Base-by-base conservation (phyloP, 1,139 yeast species). In the Debaryomycetaceae sp. region DNA sequence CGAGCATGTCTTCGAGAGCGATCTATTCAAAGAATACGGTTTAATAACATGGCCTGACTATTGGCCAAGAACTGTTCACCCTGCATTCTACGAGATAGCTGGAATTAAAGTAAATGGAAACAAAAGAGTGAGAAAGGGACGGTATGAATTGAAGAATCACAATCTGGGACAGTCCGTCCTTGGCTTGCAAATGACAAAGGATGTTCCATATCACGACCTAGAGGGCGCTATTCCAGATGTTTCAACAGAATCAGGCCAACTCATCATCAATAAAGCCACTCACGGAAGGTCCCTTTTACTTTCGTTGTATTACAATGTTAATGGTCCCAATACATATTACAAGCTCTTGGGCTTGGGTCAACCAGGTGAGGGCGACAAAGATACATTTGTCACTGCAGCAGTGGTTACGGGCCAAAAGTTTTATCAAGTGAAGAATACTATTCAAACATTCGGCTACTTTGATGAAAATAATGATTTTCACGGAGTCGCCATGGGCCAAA, bases 21-120 rank as follows among this genome's bases (percentile, higher is more conserved):
- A 76, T 35, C 78, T 87, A 6, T 87, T 75, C 62, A 62, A 62
- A 36, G 56, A 72, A 20, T 63, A 72, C 41, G 91, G 93, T 1
- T 72, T 84, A 65, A 76, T 87, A 5, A 67, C 84, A 27, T 87
- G 95, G 91, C 93, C 95, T 5, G 95, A 87, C 62, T 87, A 80
- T 59, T 87, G 95, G 95, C 74, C 77, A 53, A 72, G 95, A 52
- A 78, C 88, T 0, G 82, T 86, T 1, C 76, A 84, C 5, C 95
- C 95, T 5, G 65, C 64, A 34, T 87, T 72, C 58, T 87, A 84
- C 60, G 78, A 81, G 9, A 76, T 87, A 47, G 87, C 89, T 1
- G 84, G 76, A 5, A 63, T 78, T 5, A 56, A 51, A 22, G 65
- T 66, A 2, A 57, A 65, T 47, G 65, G 39, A 13, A 24, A 37